phyloP scores from a whole-genome alignment of 208 protist genomes.

The Entamoeba invadens region DNA sequence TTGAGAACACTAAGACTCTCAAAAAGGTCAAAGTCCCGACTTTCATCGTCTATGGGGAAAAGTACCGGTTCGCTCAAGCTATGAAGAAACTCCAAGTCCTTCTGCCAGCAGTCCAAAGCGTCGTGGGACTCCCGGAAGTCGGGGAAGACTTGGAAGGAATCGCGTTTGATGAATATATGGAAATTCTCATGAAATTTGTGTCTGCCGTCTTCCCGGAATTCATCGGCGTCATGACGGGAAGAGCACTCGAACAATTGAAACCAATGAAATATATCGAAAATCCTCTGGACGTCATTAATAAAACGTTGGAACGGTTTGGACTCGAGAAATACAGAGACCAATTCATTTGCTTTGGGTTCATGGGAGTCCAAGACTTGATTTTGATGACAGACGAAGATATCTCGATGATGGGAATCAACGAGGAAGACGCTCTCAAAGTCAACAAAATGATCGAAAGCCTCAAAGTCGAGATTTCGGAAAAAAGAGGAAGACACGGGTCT shows the following conservation, averaged over 20 bases:
- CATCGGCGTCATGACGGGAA: not conserved
- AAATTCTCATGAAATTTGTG: not conserved
- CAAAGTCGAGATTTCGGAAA: not conserved
- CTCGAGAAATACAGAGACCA: not conserved
- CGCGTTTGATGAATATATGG: not conserved
- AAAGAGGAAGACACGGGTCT: not conserved
- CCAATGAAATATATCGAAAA: not conserved
- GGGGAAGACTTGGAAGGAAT: not conserved
- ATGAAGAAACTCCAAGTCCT: not conserved
- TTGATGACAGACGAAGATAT: not conserved
- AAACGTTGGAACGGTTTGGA: not conserved
- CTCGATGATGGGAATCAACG: not conserved
- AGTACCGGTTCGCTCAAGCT: not conserved
- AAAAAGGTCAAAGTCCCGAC: not conserved
- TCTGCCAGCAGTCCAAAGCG: not conserved
- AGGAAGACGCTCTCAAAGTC: not conserved
- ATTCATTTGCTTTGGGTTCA: not conserved
- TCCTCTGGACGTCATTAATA: not conserved
- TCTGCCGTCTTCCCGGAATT: not conserved
- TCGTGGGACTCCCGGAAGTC: not conserved
- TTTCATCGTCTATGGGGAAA: not conserved
- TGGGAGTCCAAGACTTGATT: not conserved
- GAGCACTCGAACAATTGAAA: not conserved
- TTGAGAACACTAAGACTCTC: not conserved
- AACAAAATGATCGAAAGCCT: not conserved